A percentile compares a stretch with the other conserved stretches of the same genome.
Evolutionary conservation across 129 eudicot genomes (phyloP).

Genomic region (Flaveria trinervia): DNA sequence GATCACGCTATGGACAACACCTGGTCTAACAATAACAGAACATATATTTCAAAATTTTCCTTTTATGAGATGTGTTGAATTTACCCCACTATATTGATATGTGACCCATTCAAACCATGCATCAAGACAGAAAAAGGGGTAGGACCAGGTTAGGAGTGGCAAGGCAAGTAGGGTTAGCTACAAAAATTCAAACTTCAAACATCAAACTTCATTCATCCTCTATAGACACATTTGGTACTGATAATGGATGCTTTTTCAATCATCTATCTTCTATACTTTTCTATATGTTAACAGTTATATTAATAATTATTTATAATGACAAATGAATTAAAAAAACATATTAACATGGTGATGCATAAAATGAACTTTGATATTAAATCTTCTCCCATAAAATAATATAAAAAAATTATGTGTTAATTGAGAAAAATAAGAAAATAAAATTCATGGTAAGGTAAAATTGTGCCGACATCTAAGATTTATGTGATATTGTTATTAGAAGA

Average conservation of each 20-base stretch:
- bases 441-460: too few species aligned
- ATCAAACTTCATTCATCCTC: slow-evolving; percentile 31
- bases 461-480: too few species aligned
- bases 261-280: slow-evolving; percentile 21
- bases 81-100: background rate
- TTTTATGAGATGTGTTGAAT: background rate
- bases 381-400: background rate
- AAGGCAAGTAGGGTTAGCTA: slow-evolving; percentile 16
- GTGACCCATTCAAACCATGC: slow-evolving; percentile 18
- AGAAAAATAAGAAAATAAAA: background rate
- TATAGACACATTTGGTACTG: slow-evolving; percentile 21
- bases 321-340: background rate
- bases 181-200: slow-evolving; percentile 19
- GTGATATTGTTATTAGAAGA: too few species aligned
- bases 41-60: background rate
- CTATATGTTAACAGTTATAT: background rate
- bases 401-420: background rate
- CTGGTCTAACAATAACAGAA: too few species aligned
- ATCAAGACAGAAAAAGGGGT: slow-evolving; percentile 20
- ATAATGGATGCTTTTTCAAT: slow-evolving; percentile 14
- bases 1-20: too few species aligned
- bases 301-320: too few species aligned
- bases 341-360: background rate
- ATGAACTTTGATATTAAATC: background rate
- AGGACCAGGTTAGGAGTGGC: slow-evolving; percentile 27